Conservation (phyloP, 2,329 filamentous ascomycete genomes). For the Periconia macrospinosa region DNA sequence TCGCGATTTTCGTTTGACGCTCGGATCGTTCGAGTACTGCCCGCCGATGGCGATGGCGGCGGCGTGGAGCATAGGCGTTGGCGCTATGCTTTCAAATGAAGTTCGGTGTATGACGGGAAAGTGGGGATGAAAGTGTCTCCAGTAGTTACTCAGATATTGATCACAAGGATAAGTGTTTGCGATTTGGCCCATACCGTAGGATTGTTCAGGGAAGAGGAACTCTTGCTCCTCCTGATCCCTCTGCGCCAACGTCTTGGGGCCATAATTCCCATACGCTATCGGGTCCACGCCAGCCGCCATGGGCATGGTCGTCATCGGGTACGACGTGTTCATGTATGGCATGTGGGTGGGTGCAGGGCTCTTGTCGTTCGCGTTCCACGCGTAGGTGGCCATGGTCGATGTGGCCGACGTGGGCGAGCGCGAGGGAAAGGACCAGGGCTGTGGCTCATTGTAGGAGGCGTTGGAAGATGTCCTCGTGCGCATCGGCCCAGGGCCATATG, state of each 20-base stretch:
- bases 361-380: slow-evolving; percentile 35
- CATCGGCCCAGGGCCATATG: slow-evolving; percentile 24
- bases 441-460: slow-evolving; percentile 34
- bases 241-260: slow-evolving; percentile 36
- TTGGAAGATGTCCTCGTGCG: slow-evolving; percentile 42
- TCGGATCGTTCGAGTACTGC: slow-evolving; percentile 40
- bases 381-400: slow-evolving; percentile 36
- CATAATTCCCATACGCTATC: slow-evolving; percentile 29
- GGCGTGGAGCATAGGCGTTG: slow-evolving; percentile 48
- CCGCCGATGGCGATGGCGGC: slow-evolving; percentile 50
- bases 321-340: slow-evolving; percentile 26
- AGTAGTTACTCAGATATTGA: slow-evolving; percentile 49
- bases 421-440: slow-evolving; percentile 32
- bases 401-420: slow-evolving; percentile 39
- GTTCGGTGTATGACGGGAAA: slow-evolving; percentile 49
- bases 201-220: slow-evolving; percentile 39
- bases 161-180: slow-evolving; percentile 37
- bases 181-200: slow-evolving; percentile 42
- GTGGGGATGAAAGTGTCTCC: slow-evolving; percentile 48
- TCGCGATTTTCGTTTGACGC: slow-evolving; percentile 39
- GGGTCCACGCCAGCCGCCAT: slow-evolving; percentile 20
- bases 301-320: slow-evolving; percentile 27
- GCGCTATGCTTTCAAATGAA: slow-evolving; percentile 37
- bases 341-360: slow-evolving; percentile 24
- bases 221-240: slow-evolving; percentile 40